These are phyloP conservation scores for Calonectria montana DNA, from an alignment of 2,329 filamentous ascomycete species.

Conservation along the genomic window DNA sequence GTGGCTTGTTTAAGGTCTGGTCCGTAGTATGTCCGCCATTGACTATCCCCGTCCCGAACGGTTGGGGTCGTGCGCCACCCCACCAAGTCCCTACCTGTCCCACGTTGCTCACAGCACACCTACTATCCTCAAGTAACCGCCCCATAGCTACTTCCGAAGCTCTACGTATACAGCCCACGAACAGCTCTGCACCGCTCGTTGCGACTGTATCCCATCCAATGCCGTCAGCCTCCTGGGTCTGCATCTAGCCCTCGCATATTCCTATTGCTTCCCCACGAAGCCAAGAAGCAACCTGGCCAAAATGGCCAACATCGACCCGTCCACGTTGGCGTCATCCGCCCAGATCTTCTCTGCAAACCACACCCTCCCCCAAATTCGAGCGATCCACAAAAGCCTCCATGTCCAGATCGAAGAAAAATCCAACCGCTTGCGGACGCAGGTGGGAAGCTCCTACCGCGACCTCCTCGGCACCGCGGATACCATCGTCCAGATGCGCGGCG, in stretches of 20 bases:
- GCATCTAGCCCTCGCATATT: not conserved
- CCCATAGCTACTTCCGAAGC: conserved; percentile 2
- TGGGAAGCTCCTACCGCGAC: conserved; percentile 82
- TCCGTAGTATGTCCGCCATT: not conserved
- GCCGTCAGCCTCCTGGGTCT: conserved; percentile 15
- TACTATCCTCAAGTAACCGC: conserved; percentile 16
- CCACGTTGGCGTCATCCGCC: conserved; percentile 60
- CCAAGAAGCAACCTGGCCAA: conserved; percentile 29
- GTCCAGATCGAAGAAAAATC: conserved; percentile 72
- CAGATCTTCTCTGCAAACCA: conserved; percentile 67
- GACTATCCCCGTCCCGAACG: not conserved
- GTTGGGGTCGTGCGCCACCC: conserved; percentile 32
- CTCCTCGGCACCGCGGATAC: conserved; percentile 91
- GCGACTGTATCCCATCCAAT: conserved; percentile 24
- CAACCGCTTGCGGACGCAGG: conserved; percentile 70
- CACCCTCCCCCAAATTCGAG: conserved; percentile 72
- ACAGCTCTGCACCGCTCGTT: conserved; percentile 1
- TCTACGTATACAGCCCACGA: conserved; percentile 1
- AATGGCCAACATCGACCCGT: conserved; percentile 60
- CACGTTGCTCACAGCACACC: conserved; percentile 40
- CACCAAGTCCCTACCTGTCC: conserved; percentile 32
- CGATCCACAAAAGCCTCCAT: conserved; percentile 71
- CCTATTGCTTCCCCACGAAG: conserved; percentile 4
- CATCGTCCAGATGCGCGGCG: conserved; percentile 88
- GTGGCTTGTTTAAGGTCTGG: not conserved